A percentile compares a stretch with the other conserved stretches of the same genome.
phyloP scores from a whole-genome alignment of 257 asterid genomes.

The Schizonepeta tenuifolia region DNA sequence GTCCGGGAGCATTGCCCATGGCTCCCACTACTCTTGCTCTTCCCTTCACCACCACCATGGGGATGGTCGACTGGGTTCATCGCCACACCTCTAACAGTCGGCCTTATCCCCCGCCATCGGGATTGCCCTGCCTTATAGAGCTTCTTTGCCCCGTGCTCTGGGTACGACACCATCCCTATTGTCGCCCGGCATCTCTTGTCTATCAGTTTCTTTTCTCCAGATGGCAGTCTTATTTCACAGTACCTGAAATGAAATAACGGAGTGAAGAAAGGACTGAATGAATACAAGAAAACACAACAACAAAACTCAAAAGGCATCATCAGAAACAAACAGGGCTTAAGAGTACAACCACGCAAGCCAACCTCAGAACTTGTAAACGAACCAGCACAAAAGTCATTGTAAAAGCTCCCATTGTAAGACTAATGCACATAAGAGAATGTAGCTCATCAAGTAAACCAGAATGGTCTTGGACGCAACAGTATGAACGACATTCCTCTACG shows the following conservation, averaged over 20 bases:
- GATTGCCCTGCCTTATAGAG: slow-evolving; percentile 82
- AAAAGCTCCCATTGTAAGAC: neutral
- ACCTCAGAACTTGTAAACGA: neutral
- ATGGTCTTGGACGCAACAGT: neutral
- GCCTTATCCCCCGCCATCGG: slow-evolving; percentile 83
- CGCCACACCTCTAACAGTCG: slow-evolving; percentile 87
- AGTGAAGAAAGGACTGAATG: neutral
- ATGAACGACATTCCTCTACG: too few species aligned
- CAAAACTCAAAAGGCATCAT: neutral
- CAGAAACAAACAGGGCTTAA: neutral
- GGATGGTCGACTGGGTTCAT: slow-evolving; percentile 91
- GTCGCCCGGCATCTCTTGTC: slow-evolving; percentile 75
- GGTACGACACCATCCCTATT: slow-evolving; percentile 61
- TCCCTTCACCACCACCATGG: slow-evolving; percentile 95
- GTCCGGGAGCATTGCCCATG: slow-evolving; percentile 63
- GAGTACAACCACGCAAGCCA: neutral
- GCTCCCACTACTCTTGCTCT: slow-evolving; percentile 87
- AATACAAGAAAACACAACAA: neutral
- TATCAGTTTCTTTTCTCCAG: slow-evolving; percentile 66
- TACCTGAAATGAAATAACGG: slow-evolving; percentile 40
- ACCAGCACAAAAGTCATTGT: too few species aligned
- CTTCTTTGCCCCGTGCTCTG: slow-evolving; percentile 66
- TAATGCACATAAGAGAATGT: neutral
- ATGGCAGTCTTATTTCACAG: slow-evolving; percentile 75
- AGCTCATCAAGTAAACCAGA: neutral